Percentiles rank a stretch among this genome's conserved stretches.
Conservation (phyloP, 768 basidiomycete genomes). For the Leccinum rimulosum region DNA sequence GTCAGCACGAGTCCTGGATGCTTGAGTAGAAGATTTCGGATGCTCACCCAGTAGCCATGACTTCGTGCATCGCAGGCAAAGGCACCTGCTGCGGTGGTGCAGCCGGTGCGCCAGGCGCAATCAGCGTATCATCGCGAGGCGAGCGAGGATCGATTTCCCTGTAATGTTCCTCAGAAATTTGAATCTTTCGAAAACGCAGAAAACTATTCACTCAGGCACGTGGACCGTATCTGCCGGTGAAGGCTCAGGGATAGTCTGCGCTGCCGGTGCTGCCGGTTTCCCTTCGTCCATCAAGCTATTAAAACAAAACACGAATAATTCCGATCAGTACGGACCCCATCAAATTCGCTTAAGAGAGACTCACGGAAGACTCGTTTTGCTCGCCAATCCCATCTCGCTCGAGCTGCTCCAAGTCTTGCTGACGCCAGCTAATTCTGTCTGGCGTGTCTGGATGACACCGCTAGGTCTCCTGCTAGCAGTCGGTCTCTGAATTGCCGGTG, state of each 20-base stretch:
- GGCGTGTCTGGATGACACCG: constrained; percentile 22
- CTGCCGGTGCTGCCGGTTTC: constrained; percentile 10
- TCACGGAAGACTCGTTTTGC: constrained; percentile 17
- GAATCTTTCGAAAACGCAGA: neutral
- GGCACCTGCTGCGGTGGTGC: constrained; percentile 27
- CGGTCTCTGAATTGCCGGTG: constrained; percentile 19
- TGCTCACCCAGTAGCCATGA: constrained; percentile 27
- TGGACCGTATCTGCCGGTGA: constrained; percentile 31
- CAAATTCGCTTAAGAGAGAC: constrained; percentile 4
- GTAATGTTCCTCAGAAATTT: neutral
- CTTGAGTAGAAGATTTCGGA: neutral
- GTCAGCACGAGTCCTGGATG: neutral
- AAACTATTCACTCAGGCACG: constrained; percentile 29
- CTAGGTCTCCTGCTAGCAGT: constrained; percentile 28
- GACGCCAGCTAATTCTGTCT: constrained; percentile 30
- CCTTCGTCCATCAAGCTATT: constrained; percentile 26
- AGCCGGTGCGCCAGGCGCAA: constrained; percentile 10
- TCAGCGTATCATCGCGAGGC: constrained; percentile 30
- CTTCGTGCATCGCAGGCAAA: constrained; percentile 34
- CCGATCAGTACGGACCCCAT: neutral
- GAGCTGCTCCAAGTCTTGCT: constrained; percentile 33
- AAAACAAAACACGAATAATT: neutral
- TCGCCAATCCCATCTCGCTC: constrained; percentile 23
- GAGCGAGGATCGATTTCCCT: constrained; percentile 30
- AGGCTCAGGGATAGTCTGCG: constrained; percentile 9